Conservation (phyloP, 495 filamentous ascomycete genomes). For the Aspergillus conjunctus region DNA sequence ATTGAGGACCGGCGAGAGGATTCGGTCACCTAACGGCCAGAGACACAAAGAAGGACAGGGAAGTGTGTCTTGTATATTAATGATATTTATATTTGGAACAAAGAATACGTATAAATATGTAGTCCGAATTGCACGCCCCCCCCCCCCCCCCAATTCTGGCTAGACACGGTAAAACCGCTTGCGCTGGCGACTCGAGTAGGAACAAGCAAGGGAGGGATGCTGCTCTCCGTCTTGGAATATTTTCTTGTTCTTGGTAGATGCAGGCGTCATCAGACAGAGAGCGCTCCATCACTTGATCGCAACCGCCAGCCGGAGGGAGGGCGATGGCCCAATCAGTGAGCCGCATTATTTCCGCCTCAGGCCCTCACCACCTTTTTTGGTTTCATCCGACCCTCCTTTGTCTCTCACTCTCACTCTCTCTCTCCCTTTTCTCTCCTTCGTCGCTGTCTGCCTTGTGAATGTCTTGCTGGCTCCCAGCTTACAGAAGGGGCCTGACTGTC, state of each 20-base stretch:
- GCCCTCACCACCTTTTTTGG: conserved; percentile 12
- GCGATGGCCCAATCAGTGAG: conserved; percentile 21
- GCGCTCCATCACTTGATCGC: conserved; percentile 10
- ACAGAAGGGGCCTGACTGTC: conserved; percentile 38
- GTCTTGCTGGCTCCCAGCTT: conserved; percentile 31
- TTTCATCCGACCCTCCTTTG: conserved; percentile 11
- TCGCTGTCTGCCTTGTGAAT: conserved; percentile 30
- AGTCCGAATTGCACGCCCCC: background rate
- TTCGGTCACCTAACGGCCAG: background rate
- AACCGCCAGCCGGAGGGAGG: background rate
- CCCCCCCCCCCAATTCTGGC: background rate
- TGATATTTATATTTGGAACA: background rate
- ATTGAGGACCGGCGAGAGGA: background rate
- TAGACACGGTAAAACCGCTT: no score
- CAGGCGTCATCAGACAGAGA: conserved; percentile 11
- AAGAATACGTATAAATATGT: background rate
- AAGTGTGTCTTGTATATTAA: background rate
- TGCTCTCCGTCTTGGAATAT: background rate
- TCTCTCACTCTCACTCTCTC: conserved; percentile 11
- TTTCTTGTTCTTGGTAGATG: background rate
- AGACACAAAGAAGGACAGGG: background rate
- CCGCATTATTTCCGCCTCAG: conserved; percentile 5
- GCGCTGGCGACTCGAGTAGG: no score
- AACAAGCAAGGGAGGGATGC: background rate
- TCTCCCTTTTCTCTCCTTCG: conserved; percentile 15